Evolutionary conservation across 495 filamentous ascomycete species (phyloP), one percentile per base, ranked within the genome.

Genomic region (Neurospora sp.): DNA sequence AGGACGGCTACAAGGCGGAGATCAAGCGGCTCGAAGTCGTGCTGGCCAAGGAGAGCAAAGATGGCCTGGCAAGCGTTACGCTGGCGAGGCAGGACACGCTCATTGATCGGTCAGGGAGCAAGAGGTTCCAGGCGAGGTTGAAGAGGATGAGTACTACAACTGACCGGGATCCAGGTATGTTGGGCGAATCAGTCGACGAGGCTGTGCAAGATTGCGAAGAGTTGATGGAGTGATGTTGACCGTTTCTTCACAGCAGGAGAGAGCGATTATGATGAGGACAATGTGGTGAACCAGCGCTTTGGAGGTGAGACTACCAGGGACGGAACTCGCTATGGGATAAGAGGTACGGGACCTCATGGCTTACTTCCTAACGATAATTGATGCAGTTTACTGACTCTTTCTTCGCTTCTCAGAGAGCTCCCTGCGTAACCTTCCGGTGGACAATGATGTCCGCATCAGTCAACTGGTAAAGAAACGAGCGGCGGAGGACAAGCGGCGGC

Each of bases 11-110:
- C 76, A 84, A 81, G 68, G 75, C 78, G 0, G 85, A 88, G 71
- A 78, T 87, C 69, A 86, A 85, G 73, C 78, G 82, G 8, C 79
- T 88, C 6, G 86, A 87, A 73, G 75, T 87, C 8, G 72, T 84
- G 12, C 69, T 88, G 42, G 82, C 82, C 0, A 83, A 78, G 41
- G 81, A 82, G 14, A 84, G 83, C 42, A 80, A 80, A 37, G 81
- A 84, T 69, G 86, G 86, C 16, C 76, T 87, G 68, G 84, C 83
- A 61, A 79, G 79, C 8, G 85, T 88, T 0, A 76, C 81, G 0
- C 65, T 87, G 27, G 82, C 84, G 2, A 78, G 86, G 27, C 79
- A 82, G 3, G 82, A 78, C 40, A 86, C 83, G 53, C 69, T 83
- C 22, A 75, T 85, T 12, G 78, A 84, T 68, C 82, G 82, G 10